Percentiles rank a stretch among this genome's conserved stretches.
phyloP scores from a whole-genome alignment of 1,284 basidiomycete genomes.

The Thelephora terrestris region DNA sequence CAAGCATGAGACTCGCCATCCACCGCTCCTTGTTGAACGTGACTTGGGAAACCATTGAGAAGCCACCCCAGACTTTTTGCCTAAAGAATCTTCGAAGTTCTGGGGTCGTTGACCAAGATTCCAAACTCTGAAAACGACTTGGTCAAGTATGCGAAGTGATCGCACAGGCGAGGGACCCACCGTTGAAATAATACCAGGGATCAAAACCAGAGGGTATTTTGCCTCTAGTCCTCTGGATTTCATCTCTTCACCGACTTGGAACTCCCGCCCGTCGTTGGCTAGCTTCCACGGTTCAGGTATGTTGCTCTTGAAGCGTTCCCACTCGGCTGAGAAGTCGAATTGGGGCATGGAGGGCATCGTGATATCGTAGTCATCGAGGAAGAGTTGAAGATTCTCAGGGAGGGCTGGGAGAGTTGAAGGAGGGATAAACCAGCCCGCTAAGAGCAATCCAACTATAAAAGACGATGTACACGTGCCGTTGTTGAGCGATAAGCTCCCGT shows the following conservation, averaged over 20 bases:
- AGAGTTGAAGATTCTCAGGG: constrained; percentile 28
- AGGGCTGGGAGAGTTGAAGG: constrained; percentile 45
- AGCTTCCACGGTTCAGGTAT: constrained; percentile 75
- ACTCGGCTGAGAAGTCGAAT: constrained; percentile 53
- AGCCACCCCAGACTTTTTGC: constrained; percentile 81
- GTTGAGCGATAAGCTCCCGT: constrained; percentile 16
- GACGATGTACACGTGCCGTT: constrained; percentile 7
- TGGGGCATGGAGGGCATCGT: constrained; percentile 48
- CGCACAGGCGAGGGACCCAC: constrained; percentile 27
- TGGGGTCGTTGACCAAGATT: constrained; percentile 78
- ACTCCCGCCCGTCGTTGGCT: constrained; percentile 75
- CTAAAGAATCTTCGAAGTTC: constrained; percentile 76
- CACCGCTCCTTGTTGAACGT: constrained; percentile 81
- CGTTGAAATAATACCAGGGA: constrained; percentile 75
- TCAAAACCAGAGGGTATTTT: constrained; percentile 68
- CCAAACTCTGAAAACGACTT: constrained; percentile 47
- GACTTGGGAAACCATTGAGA: constrained; percentile 80
- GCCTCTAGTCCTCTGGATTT: constrained; percentile 58
- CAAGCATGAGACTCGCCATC: constrained; percentile 86
- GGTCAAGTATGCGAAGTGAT: background rate
- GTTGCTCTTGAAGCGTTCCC: constrained; percentile 50
- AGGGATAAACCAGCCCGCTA: constrained; percentile 52
- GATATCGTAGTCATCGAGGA: constrained; percentile 36
- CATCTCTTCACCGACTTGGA: constrained; percentile 71
- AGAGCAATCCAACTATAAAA: constrained; percentile 48